Percentiles rank a stretch among this genome's conserved stretches.
phyloP scores from a whole-genome alignment of 2,329 filamentous ascomycete species.

The Myriosclerotinia curreyana region DNA sequence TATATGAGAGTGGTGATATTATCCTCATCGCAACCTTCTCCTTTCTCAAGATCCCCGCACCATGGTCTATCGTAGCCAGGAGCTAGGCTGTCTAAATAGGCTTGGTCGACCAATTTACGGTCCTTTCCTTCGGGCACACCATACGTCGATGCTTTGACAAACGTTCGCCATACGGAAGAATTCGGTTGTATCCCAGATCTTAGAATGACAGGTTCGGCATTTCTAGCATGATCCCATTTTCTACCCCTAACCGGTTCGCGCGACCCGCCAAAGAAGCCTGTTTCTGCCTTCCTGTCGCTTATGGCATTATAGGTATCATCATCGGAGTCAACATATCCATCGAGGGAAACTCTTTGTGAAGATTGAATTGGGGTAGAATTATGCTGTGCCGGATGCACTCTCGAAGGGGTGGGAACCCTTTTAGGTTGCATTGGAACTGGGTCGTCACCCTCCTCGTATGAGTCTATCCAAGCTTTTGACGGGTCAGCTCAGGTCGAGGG shows the following conservation, averaged over 20 bases:
- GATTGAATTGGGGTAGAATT: slow-evolving; percentile 29
- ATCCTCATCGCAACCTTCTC: slow-evolving; percentile 32
- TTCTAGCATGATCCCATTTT: slow-evolving; percentile 40
- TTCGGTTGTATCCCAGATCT: slow-evolving; percentile 29
- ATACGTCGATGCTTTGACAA: slow-evolving; percentile 38
- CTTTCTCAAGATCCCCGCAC: slow-evolving; percentile 37
- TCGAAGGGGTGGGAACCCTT: slow-evolving; percentile 32
- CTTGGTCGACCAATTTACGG: slow-evolving; percentile 33
- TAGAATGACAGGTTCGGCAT: slow-evolving; percentile 40
- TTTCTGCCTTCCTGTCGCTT: slow-evolving; percentile 33
- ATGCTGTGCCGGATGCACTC: slow-evolving; percentile 36
- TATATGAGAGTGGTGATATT: slow-evolving; percentile 34
- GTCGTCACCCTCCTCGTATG: slow-evolving; percentile 36
- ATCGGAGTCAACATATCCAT: slow-evolving; percentile 38
- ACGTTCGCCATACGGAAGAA: slow-evolving; percentile 36
- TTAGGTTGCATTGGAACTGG: slow-evolving; percentile 26
- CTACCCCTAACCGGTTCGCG: slow-evolving; percentile 38
- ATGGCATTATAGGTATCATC: slow-evolving; percentile 29
- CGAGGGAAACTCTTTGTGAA: slow-evolving; percentile 34
- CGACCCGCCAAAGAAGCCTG: slow-evolving; percentile 37
- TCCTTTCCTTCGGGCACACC: slow-evolving; percentile 34
- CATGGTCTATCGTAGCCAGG: slow-evolving; percentile 40
- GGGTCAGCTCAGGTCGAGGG: slow-evolving; percentile 23
- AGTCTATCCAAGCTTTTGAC: slow-evolving; percentile 39
- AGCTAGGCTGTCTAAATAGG: slow-evolving; percentile 35